Evolutionary conservation across 805 yeast species (phyloP), one percentile per base, ranked within the genome.

Genomic region (Suhomyces vadensis): DNA sequence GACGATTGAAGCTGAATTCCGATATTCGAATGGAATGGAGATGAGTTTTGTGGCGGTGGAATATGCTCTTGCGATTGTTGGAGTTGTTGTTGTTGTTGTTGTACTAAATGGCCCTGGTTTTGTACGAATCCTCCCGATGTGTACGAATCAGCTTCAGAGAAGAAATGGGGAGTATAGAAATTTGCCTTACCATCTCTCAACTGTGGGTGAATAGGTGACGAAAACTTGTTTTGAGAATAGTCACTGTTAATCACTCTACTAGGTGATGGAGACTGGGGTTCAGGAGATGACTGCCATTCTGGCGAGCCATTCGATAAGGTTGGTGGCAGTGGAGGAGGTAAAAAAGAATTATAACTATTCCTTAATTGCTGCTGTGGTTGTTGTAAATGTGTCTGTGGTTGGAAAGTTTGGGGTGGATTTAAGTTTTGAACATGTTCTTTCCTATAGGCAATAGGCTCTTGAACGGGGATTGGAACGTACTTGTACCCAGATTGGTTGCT

Each of bases 391-490:
- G 31, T 37, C 41, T 51, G 48, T 8, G 37, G 41, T 20, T 39
- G 47, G 33, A 29, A 29, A 23, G 37, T 22, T 26, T 27, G 41
- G 3, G 25, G 17, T 14, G 33, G 37, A 29, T 9, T 29, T n/a
- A 13, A 25, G 27, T 8, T 25, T n/a, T n/a, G n/a, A 8, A 25
- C n/a, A 14, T 42, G 39, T 7, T 43, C 49, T 26, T 47, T 51
- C 41, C 46, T 50, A 39, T 43, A 48, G 8, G 38, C 49, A 2
- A 46, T 41, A n/a, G 74, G 73, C 39, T 65, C 61, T 49, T 64
- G 71, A 3, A 70, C 64, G 5, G 76, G 75, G 10, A 70, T 67
- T 7, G 74, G 74, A 20, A 71, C 71, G 40, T 58, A 71, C 31
- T 63, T 63, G 48, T 21, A 25, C 5, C 17, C 27, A 9, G 22